Evolutionary conservation across 176 grass and related monocot genomes (phyloP).

Genomic region (Aegilops tauschii): DNA sequence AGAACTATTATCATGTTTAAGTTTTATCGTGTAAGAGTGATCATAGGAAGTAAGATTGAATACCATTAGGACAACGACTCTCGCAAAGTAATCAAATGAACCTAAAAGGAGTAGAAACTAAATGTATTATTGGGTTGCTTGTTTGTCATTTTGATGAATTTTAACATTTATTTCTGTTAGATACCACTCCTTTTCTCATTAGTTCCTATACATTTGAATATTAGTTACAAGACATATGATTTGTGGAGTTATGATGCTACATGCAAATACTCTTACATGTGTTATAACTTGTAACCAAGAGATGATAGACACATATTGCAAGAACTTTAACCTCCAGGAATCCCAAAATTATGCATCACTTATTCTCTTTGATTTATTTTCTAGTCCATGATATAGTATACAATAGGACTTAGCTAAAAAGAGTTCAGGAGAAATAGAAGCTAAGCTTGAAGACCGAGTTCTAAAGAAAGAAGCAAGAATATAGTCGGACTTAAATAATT

Average conservation of each 20-base stretch:
- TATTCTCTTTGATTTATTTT: conserved; percentile 3
- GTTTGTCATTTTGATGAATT: neutral
- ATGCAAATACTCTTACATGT: neutral
- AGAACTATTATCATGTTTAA: neutral
- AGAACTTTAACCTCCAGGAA: neutral
- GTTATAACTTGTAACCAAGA: conserved; percentile 6
- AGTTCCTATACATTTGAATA: neutral
- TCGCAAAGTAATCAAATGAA: neutral
- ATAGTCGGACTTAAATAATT: neutral
- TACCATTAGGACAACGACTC: neutral
- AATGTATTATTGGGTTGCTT: neutral
- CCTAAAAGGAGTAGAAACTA: neutral
- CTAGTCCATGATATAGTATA: neutral
- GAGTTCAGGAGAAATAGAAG: neutral
- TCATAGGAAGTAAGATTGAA: neutral
- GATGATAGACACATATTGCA: conserved; percentile 61
- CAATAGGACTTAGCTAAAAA: neutral
- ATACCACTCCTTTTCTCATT: neutral
- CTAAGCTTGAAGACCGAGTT: neutral
- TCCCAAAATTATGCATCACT: neutral
- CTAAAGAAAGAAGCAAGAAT: neutral
- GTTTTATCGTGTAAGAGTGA: neutral
- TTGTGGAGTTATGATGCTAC: neutral
- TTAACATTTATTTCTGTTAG: neutral
- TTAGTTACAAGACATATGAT: neutral